Conservation (phyloP, 164 flowering plant genomes). For the Paratinospora sagittata region DNA sequence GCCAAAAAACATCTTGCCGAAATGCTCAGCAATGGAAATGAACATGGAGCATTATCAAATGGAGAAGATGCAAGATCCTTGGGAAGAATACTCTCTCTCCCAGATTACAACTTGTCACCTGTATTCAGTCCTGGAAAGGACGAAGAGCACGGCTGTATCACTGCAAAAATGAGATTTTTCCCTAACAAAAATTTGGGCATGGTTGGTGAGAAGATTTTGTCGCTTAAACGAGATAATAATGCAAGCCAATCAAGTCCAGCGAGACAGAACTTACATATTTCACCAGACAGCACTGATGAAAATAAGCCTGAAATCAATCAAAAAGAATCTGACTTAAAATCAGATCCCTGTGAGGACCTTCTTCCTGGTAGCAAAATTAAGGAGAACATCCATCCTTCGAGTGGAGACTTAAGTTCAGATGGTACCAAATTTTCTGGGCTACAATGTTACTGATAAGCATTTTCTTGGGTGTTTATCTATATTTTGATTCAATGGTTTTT, state of each 20-base stretch:
- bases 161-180: constrained; percentile 35
- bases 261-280: constrained; percentile 19
- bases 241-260: constrained; percentile 19
- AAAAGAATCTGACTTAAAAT: constrained; percentile 17
- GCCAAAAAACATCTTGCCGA: constrained; percentile 82
- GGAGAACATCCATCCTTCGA: constrained; percentile 11
- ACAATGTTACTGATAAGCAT: not conserved
- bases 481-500: not conserved
- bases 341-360: constrained; percentile 17
- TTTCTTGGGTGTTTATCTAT: not conserved
- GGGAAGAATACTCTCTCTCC: constrained; percentile 62
- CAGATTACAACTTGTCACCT: constrained; percentile 57
- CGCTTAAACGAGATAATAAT: constrained; percentile 19
- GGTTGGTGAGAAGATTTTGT: constrained; percentile 19
- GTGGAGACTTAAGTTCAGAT: constrained; percentile 24
- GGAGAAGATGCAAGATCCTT: constrained; percentile 40
- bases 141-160: constrained; percentile 24
- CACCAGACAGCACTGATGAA: constrained; percentile 14
- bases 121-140: constrained; percentile 50
- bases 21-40: constrained; percentile 50
- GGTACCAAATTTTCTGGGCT: constrained; percentile 33
- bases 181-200: constrained; percentile 18
- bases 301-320: constrained; percentile 16
- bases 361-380: constrained; percentile 17
- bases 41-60: constrained; percentile 23